These are phyloP conservation scores for Carex scoparia DNA, from an alignment of 176 grass and related monocot genomes.

Conservation along the genomic window DNA sequence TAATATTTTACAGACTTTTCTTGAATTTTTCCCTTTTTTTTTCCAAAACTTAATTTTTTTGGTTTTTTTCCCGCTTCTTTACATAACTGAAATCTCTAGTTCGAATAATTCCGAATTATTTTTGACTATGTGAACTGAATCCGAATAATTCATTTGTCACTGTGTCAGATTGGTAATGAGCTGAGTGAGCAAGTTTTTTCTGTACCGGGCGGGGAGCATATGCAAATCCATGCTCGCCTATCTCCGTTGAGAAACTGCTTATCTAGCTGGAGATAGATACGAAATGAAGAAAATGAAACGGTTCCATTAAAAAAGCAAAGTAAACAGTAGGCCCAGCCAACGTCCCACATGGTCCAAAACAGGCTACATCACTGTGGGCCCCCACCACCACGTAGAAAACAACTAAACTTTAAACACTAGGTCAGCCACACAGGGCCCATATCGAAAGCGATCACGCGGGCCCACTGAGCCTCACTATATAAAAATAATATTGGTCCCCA, in stretches of 20 bases:
- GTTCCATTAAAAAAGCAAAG: neutral
- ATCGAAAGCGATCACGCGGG: neutral
- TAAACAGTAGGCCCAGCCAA: slow-evolving; percentile 9
- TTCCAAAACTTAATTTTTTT: too few species aligned
- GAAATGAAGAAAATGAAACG: neutral
- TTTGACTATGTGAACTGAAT: too few species aligned
- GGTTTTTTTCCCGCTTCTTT: too few species aligned
- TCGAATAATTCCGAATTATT: too few species aligned
- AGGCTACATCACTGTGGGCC: neutral
- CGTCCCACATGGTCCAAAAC: slow-evolving; percentile 17
- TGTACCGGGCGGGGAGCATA: neutral
- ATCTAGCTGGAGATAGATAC: neutral
- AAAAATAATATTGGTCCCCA: neutral
- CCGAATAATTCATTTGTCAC: too few species aligned
- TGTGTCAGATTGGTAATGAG: neutral
- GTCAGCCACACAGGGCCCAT: neutral
- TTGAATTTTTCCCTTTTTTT: too few species aligned
- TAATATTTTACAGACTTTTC: too few species aligned
- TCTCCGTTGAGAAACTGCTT: neutral
- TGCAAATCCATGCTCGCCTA: neutral
- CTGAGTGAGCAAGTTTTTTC: neutral
- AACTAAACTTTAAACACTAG: slow-evolving; percentile 1
- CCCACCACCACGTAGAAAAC: neutral
- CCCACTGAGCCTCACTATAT: neutral
- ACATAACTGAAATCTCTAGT: too few species aligned